Evolutionary conservation across 1,284 basidiomycete genomes (phyloP), one percentile per base, ranked within the genome.

Genomic region (Cryptococcus sp.): DNA sequence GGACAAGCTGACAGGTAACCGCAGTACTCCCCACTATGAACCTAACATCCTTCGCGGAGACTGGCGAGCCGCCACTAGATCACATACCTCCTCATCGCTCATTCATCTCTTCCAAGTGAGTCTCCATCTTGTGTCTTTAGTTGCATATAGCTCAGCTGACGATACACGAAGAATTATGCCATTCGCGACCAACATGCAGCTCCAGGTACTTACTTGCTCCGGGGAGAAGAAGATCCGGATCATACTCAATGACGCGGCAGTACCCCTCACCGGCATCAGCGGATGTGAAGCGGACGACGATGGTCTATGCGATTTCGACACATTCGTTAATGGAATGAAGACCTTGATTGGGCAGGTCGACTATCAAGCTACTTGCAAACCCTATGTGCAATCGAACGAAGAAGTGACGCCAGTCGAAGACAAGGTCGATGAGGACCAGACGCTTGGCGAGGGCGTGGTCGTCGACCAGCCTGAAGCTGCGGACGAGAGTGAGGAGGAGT

Each of bases 51-150:
- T 87, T 93, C 56, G 85, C 88, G 7, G 80, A 81, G 22, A 75
- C 77, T 35, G 90, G 89, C 0, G 86, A 88, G 0, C 81, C 90
- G 1, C 89, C 90, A 0, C 82, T 84, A 10, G 86, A 86, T 56
- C 87, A 87, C 70, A 91, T 92, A 35, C 85, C 85, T 0, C 75
- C 80, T 46, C 74, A 84, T 55, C 82, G 83, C 62, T 72, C 75
- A 0, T 79, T 78, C 60, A 64, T 74, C 20, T 65, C 77, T 0
- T 76, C 77, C 23, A 75, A 77, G 74, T 75, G 46, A 50, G 72
- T 60, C 39, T 15, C n/a, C 17, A 42, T 44, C 10, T 47, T 38
- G 27, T 55, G 31, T 23, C 11, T 25, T 35, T 39, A 42, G 23
- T 44, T 27, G 45, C 17, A n/a, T 40, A 10, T 13, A 23, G 41